phyloP scores from a whole-genome alignment of 2,329 filamentous ascomycete species.

The Penicillium sp. region DNA sequence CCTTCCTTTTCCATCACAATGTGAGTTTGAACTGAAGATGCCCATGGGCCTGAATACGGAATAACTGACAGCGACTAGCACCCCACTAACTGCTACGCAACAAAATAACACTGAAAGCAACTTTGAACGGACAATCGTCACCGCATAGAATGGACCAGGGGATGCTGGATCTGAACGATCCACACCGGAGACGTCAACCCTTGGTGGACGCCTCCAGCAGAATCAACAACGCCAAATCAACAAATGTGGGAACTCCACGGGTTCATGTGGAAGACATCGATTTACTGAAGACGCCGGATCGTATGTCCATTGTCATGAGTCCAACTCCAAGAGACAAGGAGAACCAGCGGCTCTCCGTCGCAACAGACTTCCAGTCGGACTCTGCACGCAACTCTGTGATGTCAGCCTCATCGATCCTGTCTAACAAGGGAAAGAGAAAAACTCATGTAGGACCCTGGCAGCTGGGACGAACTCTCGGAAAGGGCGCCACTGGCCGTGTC shows the following conservation, averaged over 20 bases:
- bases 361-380: constrained; percentile 45
- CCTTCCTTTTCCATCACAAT: neutral
- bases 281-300: constrained; percentile 21
- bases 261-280: constrained; percentile 15
- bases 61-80: constrained; percentile 2
- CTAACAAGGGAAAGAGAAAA: constrained; percentile 54
- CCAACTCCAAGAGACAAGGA: constrained; percentile 36
- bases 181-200: constrained; percentile 19
- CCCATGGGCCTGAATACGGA: neutral
- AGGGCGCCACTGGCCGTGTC: constrained; percentile 84
- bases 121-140: neutral
- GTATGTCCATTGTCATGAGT: constrained; percentile 27
- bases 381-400: constrained; percentile 51
- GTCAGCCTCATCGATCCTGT: constrained; percentile 54
- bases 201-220: constrained; percentile 20
- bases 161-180: constrained; percentile 17
- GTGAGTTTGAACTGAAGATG: neutral
- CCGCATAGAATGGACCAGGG: constrained; percentile 10
- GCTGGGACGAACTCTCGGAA: constrained; percentile 80
- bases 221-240: constrained; percentile 16
- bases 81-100: neutral
- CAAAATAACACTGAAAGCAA: neutral
- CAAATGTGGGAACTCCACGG: constrained; percentile 15
- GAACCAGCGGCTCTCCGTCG: constrained; percentile 52
- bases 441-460: constrained; percentile 92